Base-by-base conservation (phyloP, 2,329 filamentous ascomycete species). In the Gnomoniopsis smithogilvyi region DNA sequence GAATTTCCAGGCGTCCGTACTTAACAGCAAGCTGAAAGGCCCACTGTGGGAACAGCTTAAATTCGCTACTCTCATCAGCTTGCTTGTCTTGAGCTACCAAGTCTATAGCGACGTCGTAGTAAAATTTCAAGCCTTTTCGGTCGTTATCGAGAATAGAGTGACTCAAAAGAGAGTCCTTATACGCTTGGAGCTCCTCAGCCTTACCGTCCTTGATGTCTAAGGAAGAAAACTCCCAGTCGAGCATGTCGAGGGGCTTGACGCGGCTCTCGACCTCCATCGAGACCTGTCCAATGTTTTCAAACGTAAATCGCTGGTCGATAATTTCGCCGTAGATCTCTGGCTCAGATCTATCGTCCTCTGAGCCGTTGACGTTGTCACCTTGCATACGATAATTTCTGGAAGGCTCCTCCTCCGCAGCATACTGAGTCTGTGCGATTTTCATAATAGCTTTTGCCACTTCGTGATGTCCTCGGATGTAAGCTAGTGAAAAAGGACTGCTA, bases 231-330 rank as follows among this genome's bases (percentile, higher is more conserved):
- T 1, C 1, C 69, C 72, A 77, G 4, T 68, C 64, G 6, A 92
- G 70, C 58, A 90, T 70, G 0, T 70, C 63, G 1, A 82, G 67
- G 2, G 91, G 87, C 38, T 78, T 79, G 10, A 80, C 73, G 17
- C 77, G 73, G 58, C 88, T 90, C 68, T 90, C 86, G 60, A 92
- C 88, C 57, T 88, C 80, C 67, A 82, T 86, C 0, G 83, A 84
- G 3, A 89, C 78, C 63, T 90, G 82, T 0, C 89, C 89, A 59
- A 95, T 80, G 64, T 91, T 85, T 17, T 95, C 89, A 54, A 94
- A 82, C 0, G 91, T 95, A 69, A 90, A 91, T 38, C 81, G 78
- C 14, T 88, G 83, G 64, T 88, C 82, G 30, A 91, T 74, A 45
- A 86, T 76, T 60, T 87, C 80, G 17, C 74, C 74, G 51, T 77